phyloP scores from a whole-genome alignment of 2,329 filamentous ascomycete species.

The Conoideocrella luteorostrata region DNA sequence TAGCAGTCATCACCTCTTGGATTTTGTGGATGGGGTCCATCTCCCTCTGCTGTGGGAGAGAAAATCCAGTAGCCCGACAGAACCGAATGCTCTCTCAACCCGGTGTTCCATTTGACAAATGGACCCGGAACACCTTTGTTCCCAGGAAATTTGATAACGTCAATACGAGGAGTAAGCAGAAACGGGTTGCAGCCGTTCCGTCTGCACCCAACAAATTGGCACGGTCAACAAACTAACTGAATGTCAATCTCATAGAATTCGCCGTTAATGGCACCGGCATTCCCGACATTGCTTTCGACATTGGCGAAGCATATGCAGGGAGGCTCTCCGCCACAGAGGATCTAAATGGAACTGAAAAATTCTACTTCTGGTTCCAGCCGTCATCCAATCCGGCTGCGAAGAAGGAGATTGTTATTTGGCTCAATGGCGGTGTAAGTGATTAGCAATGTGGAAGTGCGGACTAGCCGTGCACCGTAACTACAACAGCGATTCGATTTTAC shows the following conservation, averaged over 20 bases:
- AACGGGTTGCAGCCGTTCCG: no score
- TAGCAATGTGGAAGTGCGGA: no score
- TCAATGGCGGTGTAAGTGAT: slow-evolving; percentile 46
- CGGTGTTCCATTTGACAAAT: slow-evolving; percentile 3
- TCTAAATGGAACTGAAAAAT: slow-evolving; percentile 29
- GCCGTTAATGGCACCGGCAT: slow-evolving; percentile 53
- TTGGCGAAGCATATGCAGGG: slow-evolving; percentile 53
- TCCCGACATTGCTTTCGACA: slow-evolving; percentile 59
- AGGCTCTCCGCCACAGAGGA: slow-evolving; percentile 45
- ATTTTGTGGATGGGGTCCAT: no score
- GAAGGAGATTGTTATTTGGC: slow-evolving; percentile 58
- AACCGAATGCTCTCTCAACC: no score
- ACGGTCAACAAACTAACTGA: no score
- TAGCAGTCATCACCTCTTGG: no score
- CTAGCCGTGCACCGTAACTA: no score
- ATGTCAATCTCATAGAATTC: slow-evolving; percentile 35
- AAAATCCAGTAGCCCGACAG: no score
- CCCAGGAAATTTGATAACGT: slow-evolving; percentile 5
- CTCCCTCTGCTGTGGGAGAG: no score
- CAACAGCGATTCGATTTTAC: no score
- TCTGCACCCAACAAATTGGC: no score
- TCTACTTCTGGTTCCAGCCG: slow-evolving; percentile 50
- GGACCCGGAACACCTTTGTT: slow-evolving; percentile 3
- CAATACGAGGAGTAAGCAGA: slow-evolving; percentile 9
- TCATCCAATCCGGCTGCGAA: slow-evolving; percentile 35